phyloP scores from a whole-genome alignment of 2,329 filamentous ascomycete genomes.

The Fusarium siculi region DNA sequence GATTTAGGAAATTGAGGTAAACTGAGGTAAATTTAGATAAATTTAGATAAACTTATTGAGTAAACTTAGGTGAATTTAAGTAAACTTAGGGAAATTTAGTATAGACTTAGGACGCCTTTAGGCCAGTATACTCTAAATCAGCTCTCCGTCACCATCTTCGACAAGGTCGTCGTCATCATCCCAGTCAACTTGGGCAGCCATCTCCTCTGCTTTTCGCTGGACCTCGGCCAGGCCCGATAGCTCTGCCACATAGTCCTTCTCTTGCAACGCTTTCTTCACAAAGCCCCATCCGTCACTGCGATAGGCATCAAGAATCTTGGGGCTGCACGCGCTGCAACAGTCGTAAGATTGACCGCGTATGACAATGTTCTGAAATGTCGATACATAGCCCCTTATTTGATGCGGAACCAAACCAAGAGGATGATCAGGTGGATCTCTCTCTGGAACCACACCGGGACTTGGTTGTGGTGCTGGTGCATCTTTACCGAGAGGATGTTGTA shows the following conservation, averaged over 20 bases:
- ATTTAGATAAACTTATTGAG: not conserved
- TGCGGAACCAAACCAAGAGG: slow-evolving; percentile 79
- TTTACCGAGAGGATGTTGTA: slow-evolving; percentile 84
- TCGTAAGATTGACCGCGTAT: slow-evolving; percentile 81
- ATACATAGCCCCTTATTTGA: slow-evolving; percentile 81
- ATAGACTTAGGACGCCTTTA: not conserved
- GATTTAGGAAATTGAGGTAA: not conserved
- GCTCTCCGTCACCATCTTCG: slow-evolving; percentile 25
- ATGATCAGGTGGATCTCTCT: slow-evolving; percentile 67
- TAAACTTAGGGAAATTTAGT: not conserved
- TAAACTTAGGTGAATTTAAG: not conserved
- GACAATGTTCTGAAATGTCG: slow-evolving; percentile 77
- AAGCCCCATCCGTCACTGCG: slow-evolving; percentile 78
- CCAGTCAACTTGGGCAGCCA: slow-evolving; percentile 67
- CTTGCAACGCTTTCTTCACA: slow-evolving; percentile 76
- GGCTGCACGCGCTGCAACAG: slow-evolving; percentile 83
- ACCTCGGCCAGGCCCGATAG: slow-evolving; percentile 79
- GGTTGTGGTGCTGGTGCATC: slow-evolving; percentile 67
- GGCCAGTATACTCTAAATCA: slow-evolving; percentile 10
- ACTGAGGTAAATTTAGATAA: not conserved
- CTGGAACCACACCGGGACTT: slow-evolving; percentile 55
- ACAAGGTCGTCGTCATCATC: slow-evolving; percentile 64
- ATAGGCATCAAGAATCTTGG: slow-evolving; percentile 75
- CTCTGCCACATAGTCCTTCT: slow-evolving; percentile 82
- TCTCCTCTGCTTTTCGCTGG: slow-evolving; percentile 66